A percentile compares a stretch with the other conserved stretches of the same genome.
Conservation (phyloP, 176 grass and related monocot genomes). For the Zea mays region DNA sequence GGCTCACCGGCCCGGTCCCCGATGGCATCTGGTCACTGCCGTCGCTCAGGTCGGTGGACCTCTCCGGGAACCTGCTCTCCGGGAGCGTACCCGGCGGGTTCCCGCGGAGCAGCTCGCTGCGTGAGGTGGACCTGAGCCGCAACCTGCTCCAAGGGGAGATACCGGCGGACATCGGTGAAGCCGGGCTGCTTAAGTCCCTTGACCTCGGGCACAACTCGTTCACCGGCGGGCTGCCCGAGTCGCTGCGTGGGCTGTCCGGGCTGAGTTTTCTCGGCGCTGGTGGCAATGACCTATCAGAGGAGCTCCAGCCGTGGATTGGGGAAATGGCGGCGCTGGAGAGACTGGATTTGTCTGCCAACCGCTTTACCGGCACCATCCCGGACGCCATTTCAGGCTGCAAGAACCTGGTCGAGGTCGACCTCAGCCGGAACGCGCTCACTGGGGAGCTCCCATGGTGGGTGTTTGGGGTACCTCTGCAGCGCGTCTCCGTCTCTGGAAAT, state of each 20-base stretch:
- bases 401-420: conserved; percentile 51
- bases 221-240: conserved; percentile 56
- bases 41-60: conserved; percentile 60
- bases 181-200: conserved; percentile 51
- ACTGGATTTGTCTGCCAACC: conserved; percentile 70
- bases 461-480: conserved; percentile 48
- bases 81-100: conserved; percentile 59
- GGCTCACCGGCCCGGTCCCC: conserved; percentile 52
- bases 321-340: conserved; percentile 60
- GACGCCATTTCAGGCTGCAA: conserved; percentile 50
- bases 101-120: conserved; percentile 46
- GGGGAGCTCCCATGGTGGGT: conserved; percentile 72
- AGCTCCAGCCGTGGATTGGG: conserved; percentile 69
- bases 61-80: conserved; percentile 60
- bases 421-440: conserved; percentile 61
- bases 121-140: conserved; percentile 46
- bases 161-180: conserved; percentile 62
- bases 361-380: conserved; percentile 57
- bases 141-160: conserved; percentile 65
- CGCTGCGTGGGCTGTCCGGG: conserved; percentile 49
- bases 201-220: conserved; percentile 67
- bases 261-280: conserved; percentile 54
- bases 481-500: conserved; percentile 56
- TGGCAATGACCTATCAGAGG: conserved; percentile 52
- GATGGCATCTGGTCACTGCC: conserved; percentile 60